Evolutionary conservation across 176 grass and related monocot genomes (phyloP).

Genomic region (Oryza glumipatula): DNA sequence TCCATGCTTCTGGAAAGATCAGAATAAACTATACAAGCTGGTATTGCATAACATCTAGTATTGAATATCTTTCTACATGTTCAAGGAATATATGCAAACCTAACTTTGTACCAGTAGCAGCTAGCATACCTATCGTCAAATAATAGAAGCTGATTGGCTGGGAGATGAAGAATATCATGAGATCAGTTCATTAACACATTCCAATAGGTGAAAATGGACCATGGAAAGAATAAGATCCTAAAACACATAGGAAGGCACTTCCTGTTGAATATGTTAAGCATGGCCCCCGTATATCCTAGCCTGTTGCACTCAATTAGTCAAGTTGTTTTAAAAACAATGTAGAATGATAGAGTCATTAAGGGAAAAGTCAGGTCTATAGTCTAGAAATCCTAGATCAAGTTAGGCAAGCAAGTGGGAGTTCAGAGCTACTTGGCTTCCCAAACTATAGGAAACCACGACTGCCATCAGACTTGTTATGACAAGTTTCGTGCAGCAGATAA

Average conservation of each 20-base stretch:
- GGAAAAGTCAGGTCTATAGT: neutral
- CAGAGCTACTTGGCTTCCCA: neutral
- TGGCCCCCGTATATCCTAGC: neutral
- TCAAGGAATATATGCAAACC: slow-evolving; percentile 16
- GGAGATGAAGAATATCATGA: neutral
- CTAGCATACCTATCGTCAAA: neutral
- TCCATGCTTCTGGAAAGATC: slow-evolving; percentile 2
- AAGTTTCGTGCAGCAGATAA: neutral
- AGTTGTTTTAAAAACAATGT: neutral
- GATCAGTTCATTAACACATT: slow-evolving; percentile 1
- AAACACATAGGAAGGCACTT: neutral
- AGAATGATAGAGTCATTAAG: slow-evolving; percentile 14
- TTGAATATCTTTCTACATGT: neutral
- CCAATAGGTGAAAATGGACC: neutral
- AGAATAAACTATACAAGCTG: neutral
- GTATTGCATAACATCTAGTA: neutral
- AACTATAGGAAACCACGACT: slow-evolving; percentile 6
- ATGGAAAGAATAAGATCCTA: too few species aligned
- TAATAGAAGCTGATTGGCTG: neutral
- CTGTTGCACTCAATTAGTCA: slow-evolving; percentile 17
- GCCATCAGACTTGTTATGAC: slow-evolving; percentile 8
- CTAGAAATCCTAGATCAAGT: slow-evolving; percentile 5
- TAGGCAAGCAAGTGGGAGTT: slow-evolving; percentile 1
- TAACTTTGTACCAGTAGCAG: slow-evolving; percentile 16
- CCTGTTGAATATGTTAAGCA: slow-evolving; percentile 18